Conservation (phyloP, 495 filamentous ascomycete species). For the Hypoxylon cercidicola region DNA sequence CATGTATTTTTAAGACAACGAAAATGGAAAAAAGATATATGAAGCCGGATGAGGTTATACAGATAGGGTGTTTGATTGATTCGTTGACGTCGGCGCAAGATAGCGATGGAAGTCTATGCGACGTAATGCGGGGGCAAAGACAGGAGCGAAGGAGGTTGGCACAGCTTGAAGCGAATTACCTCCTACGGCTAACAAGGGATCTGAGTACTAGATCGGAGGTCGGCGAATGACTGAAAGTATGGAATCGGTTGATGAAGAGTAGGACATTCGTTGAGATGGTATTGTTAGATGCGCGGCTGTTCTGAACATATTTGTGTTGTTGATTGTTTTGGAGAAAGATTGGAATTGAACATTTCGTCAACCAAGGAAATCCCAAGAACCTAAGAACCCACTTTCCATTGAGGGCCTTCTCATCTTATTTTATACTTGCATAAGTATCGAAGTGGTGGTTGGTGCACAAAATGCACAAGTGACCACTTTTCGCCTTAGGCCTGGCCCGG, state of each 20-base stretch:
- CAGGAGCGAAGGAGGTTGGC: slow-evolving; percentile 16
- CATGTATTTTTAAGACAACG: slow-evolving; percentile 33
- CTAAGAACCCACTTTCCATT: background rate
- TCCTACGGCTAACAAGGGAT: background rate
- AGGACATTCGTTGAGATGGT: slow-evolving; percentile 10
- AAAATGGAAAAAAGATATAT: slow-evolving; percentile 20
- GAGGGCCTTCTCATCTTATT: too few species aligned
- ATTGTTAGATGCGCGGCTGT: background rate
- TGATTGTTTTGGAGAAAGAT: slow-evolving; percentile 19
- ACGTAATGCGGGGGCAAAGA: slow-evolving; percentile 33
- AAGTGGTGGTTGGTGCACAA: too few species aligned
- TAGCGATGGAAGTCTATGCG: slow-evolving; percentile 28
- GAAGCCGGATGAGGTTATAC: slow-evolving; percentile 10
- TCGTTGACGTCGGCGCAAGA: slow-evolving; percentile 13
- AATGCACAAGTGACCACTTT: too few species aligned
- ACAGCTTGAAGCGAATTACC: background rate
- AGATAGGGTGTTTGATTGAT: slow-evolving; percentile 4
- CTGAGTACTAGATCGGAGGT: slow-evolving; percentile 21
- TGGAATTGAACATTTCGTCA: slow-evolving; percentile 24
- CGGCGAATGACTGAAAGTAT: slow-evolving; percentile 22
- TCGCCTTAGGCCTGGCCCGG: too few species aligned
- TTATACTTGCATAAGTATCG: too few species aligned
- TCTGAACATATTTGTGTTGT: slow-evolving; percentile 38
- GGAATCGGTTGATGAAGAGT: slow-evolving; percentile 5
- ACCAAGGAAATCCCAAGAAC: background rate